phyloP scores from a whole-genome alignment of 2,329 filamentous ascomycete species.

The Talaromyces albobiverticillius region DNA sequence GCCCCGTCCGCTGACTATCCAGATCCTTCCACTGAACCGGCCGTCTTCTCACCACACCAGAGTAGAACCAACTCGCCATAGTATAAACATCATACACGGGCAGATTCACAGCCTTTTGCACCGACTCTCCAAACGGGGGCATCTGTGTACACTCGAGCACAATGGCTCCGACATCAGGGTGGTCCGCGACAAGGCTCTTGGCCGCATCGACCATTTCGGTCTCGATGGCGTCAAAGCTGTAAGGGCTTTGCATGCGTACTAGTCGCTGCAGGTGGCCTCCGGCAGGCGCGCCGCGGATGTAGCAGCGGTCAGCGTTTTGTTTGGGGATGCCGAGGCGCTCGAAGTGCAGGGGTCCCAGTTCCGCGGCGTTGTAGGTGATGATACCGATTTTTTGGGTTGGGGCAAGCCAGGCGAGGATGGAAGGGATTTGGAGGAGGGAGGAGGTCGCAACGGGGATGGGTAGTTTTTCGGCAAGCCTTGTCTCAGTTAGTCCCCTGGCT shows the following conservation, averaged over 20 bases:
- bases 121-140: conserved; percentile 32
- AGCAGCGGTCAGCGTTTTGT: conserved; percentile 13
- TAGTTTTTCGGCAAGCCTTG: conserved; percentile 28
- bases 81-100: conserved; percentile 39
- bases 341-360: conserved; percentile 19
- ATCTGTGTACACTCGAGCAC: conserved; percentile 39
- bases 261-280: conserved; percentile 6
- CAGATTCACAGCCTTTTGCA: conserved; percentile 27
- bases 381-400: conserved; percentile 26
- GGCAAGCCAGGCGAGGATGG: conserved; percentile 26
- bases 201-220: conserved; percentile 3
- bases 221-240: conserved; percentile 5
- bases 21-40: conserved; percentile 6
- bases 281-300: conserved; percentile 22
- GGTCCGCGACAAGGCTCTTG: conserved; percentile 1
- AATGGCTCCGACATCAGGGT: conserved; percentile 22
- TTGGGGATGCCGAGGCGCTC: conserved; percentile 18
- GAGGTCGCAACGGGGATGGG: conserved; percentile 38
- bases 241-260: conserved; percentile 1
- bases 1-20: conserved; percentile 8
- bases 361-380: conserved; percentile 29
- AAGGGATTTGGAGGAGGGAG: conserved; percentile 34
- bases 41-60: conserved; percentile 24
- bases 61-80: conserved; percentile 35
- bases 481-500: conserved; percentile 14